Evolutionary conservation across 1,284 basidiomycete genomes (phyloP).

Genomic region (Apiotrichum gracile): DNA sequence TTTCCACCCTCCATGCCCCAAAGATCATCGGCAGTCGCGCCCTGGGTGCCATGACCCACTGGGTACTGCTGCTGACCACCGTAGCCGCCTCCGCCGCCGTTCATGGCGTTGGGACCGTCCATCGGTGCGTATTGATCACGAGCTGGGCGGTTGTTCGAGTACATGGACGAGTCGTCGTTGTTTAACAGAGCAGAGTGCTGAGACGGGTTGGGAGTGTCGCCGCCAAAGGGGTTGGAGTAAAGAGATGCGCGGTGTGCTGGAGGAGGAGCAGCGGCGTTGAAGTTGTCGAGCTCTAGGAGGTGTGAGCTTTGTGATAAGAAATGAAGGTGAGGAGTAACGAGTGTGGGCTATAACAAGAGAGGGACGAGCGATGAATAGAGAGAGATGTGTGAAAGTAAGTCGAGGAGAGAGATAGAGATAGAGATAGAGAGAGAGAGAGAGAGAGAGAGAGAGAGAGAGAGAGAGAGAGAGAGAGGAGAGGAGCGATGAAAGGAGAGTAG

Average conservation of each 20-base stretch:
- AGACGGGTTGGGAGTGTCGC: background rate
- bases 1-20: conserved; percentile 16
- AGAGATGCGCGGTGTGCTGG: conserved; percentile 7
- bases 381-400: background rate
- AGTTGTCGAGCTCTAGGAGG: conserved; percentile 4
- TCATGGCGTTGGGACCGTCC: background rate
- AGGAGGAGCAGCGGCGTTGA: background rate
- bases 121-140: conserved; percentile 3
- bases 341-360: background rate
- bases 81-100: conserved; percentile 1
- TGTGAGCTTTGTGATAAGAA: background rate
- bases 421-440: background rate
- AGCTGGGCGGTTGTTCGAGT: background rate
- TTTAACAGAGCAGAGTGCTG: background rate
- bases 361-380: background rate
- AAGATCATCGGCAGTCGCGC: conserved; percentile 11
- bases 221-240: conserved; percentile 12
- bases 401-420: background rate
- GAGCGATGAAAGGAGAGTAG: background rate
- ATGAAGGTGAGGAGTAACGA: background rate
- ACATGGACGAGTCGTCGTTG: conserved; percentile 6
- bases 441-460: background rate
- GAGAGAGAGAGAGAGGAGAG: background rate
- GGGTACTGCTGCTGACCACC: background rate
- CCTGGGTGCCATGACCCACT: background rate